A percentile compares a stretch with the other conserved stretches of the same genome.
Evolutionary conservation across 1,284 basidiomycete species (phyloP).

Genomic region (Coniferiporia sulphurascens): DNA sequence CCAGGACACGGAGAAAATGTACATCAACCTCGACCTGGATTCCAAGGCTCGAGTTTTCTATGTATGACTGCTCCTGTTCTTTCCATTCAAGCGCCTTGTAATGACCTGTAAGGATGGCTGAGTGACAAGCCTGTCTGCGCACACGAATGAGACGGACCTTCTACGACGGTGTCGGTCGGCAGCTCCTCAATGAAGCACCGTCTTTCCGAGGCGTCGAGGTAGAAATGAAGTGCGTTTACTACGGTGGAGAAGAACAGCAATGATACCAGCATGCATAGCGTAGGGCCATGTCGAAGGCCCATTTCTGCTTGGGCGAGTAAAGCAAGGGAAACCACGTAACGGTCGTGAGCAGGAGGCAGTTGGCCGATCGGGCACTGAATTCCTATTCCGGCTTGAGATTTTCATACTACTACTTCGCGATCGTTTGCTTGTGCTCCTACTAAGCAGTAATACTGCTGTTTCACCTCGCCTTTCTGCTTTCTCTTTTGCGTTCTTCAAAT

Average conservation of each 20-base stretch:
- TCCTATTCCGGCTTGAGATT: too few species aligned
- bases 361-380: too few species aligned
- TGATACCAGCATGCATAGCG: neutral
- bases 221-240: slow-evolving; percentile 73
- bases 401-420: too few species aligned
- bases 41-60: slow-evolving; percentile 73
- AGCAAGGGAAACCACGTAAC: neutral
- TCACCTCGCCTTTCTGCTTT: neutral
- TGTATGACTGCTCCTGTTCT: slow-evolving; percentile 66
- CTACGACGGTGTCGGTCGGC: slow-evolving; percentile 94
- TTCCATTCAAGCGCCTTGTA: slow-evolving; percentile 92
- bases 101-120: slow-evolving; percentile 54
- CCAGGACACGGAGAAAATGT: slow-evolving; percentile 29
- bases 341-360: too few species aligned
- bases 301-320: neutral
- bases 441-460: neutral
- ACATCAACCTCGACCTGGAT: slow-evolving; percentile 91
- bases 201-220: slow-evolving; percentile 87
- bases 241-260: neutral
- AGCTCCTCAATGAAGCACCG: slow-evolving; percentile 97
- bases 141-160: slow-evolving; percentile 53
- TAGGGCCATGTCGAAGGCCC: neutral
- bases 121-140: slow-evolving; percentile 1
- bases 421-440: neutral
- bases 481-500: neutral